phyloP scores from a whole-genome alignment of 2,329 filamentous ascomycete species.

The Myriosclerotinia curreyana region DNA sequence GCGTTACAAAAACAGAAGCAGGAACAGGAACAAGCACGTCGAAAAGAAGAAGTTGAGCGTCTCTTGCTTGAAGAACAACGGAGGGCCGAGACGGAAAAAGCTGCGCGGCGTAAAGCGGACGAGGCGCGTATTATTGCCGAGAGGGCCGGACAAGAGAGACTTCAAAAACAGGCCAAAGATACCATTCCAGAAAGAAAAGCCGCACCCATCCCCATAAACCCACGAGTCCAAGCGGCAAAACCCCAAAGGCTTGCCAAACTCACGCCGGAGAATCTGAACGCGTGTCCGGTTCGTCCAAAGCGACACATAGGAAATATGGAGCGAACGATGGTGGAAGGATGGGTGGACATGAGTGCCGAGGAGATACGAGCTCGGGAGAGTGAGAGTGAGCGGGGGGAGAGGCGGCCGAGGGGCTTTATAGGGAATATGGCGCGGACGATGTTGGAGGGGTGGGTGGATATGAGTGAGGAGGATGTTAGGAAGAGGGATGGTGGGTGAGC shows the following conservation, averaged over 20 bases:
- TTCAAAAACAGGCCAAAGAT: too few relatives aligned
- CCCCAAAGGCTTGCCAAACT: too few relatives aligned
- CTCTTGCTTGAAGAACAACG: too few relatives aligned
- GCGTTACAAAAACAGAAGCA: neutral
- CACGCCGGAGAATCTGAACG: neutral
- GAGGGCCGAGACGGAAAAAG: too few relatives aligned
- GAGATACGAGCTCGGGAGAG: neutral
- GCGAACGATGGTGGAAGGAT: neutral
- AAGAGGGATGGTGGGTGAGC: neutral
- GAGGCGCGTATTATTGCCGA: neutral
- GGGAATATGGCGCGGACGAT: conserved; percentile 22
- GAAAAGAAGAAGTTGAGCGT: too few relatives aligned
- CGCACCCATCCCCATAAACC: neutral
- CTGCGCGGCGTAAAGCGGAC: too few relatives aligned
- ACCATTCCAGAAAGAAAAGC: too few relatives aligned
- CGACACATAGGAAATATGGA: conserved; percentile 7
- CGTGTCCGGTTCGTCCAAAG: neutral
- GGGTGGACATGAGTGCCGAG: neutral
- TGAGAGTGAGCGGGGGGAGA: neutral
- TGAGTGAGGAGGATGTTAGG: neutral
- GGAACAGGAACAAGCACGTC: too few relatives aligned
- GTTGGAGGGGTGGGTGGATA: conserved; percentile 9
- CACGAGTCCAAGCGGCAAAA: neutral
- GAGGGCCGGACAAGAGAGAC: too few relatives aligned
- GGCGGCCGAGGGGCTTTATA: neutral